Base-by-base conservation (phyloP, 2,329 filamentous ascomycete genomes). In the Hymenoscyphus fraxineus region DNA sequence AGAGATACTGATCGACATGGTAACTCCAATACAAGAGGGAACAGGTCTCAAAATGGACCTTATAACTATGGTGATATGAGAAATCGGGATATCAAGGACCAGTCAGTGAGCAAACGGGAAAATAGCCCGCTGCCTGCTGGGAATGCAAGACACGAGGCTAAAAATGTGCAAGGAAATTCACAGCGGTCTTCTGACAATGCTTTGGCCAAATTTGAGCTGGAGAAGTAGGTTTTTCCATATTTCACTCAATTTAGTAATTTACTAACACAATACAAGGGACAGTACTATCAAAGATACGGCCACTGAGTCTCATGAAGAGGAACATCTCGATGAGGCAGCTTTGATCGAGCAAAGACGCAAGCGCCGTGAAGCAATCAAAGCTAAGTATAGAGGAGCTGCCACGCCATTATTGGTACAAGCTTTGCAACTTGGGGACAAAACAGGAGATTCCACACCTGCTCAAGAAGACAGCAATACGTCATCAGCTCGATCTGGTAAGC, bases 291-390 rank as follows among this genome's bases (percentile, higher is more conserved):
- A 69, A 70, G 66, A 68, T 63, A 70, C 78, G 74, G 68, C 74
- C 68, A 76, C 79, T 65, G 80, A 84, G 63, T 62, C 65, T 57
- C 66, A 80, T 78, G 82, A 85, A 68, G 79, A 83, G 63, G 81
- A 87, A 70, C 82, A 84, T n/a, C 75, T 92, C 70, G 90, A 96
- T 76, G 91, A 96, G 79, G 90, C 90, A 67, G 88, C 90, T 70
- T 83, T 94, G 73, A 90, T 97, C 72, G 91, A 96, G 76, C 88
- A 92, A 72, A 90, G 93, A 63, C 89, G 93, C 35, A 92, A 90
- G 74, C 87, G 90, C 65, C 88, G 93, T 69, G 91, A 95, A 78
- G 91, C 92, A 68, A 90, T 96, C 68, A 85, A 92, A 74, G 90
- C 91, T 75, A 96, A 93, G 80, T 90, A 92, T 72, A 88, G 87